These are phyloP conservation scores for Rhodotorula sp. DNA, from an alignment of 1,284 basidiomycete genomes.

Conservation along the genomic window DNA sequence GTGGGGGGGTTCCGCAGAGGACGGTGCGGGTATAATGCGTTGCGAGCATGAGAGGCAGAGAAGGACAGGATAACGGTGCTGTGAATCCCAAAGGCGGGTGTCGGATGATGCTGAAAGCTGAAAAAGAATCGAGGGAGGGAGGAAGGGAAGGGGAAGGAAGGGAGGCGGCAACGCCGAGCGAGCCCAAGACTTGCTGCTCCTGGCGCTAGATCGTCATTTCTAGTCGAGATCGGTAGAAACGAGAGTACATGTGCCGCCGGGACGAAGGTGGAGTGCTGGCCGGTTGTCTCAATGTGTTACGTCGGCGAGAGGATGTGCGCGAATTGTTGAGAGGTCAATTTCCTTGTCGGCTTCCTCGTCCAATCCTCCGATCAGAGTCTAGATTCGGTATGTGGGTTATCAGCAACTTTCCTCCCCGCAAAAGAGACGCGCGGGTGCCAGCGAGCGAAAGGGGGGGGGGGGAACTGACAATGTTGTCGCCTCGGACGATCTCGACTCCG, in stretches of 20 bases:
- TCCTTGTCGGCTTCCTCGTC: conserved; percentile 79
- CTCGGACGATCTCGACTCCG: conserved; percentile 95
- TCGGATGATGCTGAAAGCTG: too few species aligned
- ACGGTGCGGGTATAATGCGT: too few species aligned
- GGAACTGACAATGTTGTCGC: conserved; percentile 83
- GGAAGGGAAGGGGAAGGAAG: too few species aligned
- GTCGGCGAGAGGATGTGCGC: conserved; percentile 72
- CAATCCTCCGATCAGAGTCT: conserved; percentile 77
- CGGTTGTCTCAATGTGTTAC: conserved; percentile 24
- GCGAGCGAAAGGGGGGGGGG: not conserved
- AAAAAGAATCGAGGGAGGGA: too few species aligned
- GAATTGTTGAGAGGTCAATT: conserved; percentile 73
- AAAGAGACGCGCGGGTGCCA: too few species aligned
- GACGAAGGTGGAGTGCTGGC: not conserved
- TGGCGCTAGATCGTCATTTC: too few species aligned
- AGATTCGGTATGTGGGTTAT: conserved; percentile 49
- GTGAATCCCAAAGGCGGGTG: too few species aligned
- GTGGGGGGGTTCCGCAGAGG: too few species aligned
- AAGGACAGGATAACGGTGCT: too few species aligned
- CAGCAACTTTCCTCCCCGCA: not conserved
- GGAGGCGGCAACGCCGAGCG: too few species aligned
- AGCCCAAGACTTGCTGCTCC: too few species aligned
- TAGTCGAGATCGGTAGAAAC: not conserved
- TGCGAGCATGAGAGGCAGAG: too few species aligned
- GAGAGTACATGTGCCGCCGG: not conserved